Conservation (phyloP, 2,329 filamentous ascomycete species). For the Ceratocystis smalleyi region DNA sequence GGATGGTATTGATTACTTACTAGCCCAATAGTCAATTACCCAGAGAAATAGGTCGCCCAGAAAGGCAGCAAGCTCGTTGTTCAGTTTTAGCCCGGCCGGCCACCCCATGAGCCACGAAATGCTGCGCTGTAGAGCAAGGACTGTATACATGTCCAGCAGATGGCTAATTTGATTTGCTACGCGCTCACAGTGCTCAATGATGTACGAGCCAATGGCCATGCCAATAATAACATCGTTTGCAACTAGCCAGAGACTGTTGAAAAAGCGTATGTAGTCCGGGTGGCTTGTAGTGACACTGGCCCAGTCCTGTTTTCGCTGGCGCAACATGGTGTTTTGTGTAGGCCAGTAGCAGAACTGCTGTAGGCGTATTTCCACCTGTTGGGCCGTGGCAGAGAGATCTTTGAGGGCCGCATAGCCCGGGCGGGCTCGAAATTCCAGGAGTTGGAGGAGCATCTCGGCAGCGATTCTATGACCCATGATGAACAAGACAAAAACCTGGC, state of each 20-base stretch:
- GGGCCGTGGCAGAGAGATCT: constrained; percentile 88
- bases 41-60: constrained; percentile 90
- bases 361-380: constrained; percentile 90
- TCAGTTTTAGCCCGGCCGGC: constrained; percentile 88
- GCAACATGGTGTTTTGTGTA: constrained; percentile 81
- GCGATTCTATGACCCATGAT: constrained; percentile 66
- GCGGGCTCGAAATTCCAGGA: constrained; percentile 73
- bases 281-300: constrained; percentile 89
- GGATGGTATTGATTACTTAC: constrained; percentile 31
- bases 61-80: constrained; percentile 84
- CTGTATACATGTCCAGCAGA: constrained; percentile 65
- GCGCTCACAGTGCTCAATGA: constrained; percentile 82
- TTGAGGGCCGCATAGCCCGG: constrained; percentile 74
- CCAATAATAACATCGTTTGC: constrained; percentile 98
- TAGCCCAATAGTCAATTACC: constrained; percentile 97
- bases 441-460: constrained; percentile 60
- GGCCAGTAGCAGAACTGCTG: constrained; percentile 99
- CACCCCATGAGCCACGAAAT: constrained; percentile 93
- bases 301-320: constrained; percentile 84
- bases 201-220: constrained; percentile 88
- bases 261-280: constrained; percentile 96
- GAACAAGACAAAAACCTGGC: constrained; percentile 56
- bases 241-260: constrained; percentile 96
- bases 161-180: constrained; percentile 66
- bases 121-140: constrained; percentile 72